Conservation (phyloP, 2,329 filamentous ascomycete genomes). For the Ceratocystis diversiconidia region DNA sequence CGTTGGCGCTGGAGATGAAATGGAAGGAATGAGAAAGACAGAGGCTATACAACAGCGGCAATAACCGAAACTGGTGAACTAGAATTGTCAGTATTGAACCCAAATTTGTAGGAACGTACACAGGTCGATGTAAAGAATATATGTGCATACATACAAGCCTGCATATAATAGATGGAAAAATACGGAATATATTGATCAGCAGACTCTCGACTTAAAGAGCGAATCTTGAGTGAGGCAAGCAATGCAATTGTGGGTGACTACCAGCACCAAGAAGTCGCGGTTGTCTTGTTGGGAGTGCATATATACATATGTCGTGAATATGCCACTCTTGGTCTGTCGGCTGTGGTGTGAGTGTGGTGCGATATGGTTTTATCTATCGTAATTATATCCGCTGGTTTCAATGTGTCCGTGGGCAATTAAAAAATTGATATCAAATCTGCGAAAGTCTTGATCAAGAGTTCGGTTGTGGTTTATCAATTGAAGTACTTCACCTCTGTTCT, state of each 20-base stretch:
- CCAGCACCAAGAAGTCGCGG: neutral
- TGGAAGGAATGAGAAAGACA: neutral
- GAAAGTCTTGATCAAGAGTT: neutral
- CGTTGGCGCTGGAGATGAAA: neutral
- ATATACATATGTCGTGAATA: neutral
- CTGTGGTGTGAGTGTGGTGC: neutral
- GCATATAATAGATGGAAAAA: neutral
- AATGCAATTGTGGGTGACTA: neutral
- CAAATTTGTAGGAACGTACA: neutral
- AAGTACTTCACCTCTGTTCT: neutral
- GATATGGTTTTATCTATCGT: neutral
- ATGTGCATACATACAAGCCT: neutral
- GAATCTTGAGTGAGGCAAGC: too few species aligned
- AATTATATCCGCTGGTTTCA: neutral
- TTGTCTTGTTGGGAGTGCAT: neutral
- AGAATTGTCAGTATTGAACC: neutral
- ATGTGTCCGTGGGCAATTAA: neutral
- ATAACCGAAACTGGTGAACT: conserved; percentile 1
- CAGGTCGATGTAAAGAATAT: neutral
- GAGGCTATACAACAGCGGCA: neutral
- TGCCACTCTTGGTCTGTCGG: neutral
- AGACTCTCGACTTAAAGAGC: too few species aligned
- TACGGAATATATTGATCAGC: too few species aligned
- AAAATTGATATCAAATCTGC: neutral
- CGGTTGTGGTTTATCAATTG: neutral